These are phyloP conservation scores for Aspergillus clavatus DNA, from an alignment of 2,329 filamentous ascomycete species.

Conservation along the genomic window DNA sequence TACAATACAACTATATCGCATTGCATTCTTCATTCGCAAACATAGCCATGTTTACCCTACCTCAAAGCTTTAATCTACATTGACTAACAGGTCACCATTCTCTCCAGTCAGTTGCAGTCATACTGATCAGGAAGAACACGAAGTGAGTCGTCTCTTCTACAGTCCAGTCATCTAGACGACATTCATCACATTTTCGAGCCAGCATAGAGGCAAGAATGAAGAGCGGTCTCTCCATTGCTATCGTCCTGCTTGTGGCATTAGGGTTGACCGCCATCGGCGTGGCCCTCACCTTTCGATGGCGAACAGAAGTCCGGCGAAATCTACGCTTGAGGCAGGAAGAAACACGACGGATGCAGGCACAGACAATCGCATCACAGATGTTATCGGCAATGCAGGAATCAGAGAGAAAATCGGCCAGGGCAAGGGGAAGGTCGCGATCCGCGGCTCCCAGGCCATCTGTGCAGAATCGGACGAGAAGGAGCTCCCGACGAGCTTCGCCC, in stretches of 20 bases:
- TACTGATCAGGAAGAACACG: too few relatives aligned
- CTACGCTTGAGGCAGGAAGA: neutral
- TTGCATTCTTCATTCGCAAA: too few relatives aligned
- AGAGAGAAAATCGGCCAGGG: neutral
- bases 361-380: neutral
- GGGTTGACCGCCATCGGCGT: conserved; percentile 1
- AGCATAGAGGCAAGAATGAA: conserved; percentile 9
- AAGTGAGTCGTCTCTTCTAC: too few relatives aligned
- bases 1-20: too few relatives aligned
- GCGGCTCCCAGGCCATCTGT: neutral
- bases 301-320: neutral
- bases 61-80: too few relatives aligned
- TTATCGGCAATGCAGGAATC: neutral
- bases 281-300: neutral
- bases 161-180: neutral
- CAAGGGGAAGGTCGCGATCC: neutral
- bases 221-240: conserved; percentile 11
- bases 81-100: too few relatives aligned
- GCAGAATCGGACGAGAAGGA: neutral
- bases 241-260: conserved; percentile 9
- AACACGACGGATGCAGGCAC: neutral
- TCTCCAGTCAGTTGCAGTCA: too few relatives aligned
- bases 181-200: neutral
- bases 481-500: neutral
- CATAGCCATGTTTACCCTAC: too few relatives aligned